phyloP scores from a whole-genome alignment of 495 filamentous ascomycete species.

The Peziza echinospora region DNA sequence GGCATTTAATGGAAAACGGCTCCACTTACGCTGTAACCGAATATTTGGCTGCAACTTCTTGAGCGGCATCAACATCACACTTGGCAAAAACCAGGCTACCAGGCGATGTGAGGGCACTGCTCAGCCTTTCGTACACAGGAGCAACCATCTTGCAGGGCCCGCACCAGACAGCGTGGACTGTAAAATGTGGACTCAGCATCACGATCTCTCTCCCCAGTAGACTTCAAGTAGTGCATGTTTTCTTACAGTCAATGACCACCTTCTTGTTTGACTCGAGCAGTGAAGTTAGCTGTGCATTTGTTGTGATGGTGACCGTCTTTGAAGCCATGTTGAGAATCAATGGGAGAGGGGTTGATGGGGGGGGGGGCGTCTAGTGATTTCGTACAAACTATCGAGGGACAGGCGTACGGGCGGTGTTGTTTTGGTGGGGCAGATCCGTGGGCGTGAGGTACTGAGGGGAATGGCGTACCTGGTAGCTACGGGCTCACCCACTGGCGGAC shows the following conservation, averaged over 20 bases:
- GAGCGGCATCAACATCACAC: conserved; percentile 58
- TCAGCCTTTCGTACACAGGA: conserved; percentile 65
- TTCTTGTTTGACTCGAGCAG: conserved; percentile 45
- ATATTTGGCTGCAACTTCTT: conserved; percentile 49
- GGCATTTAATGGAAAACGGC: not conserved
- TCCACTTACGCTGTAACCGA: conserved; percentile 43
- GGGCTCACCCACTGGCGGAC: too few relatives aligned
- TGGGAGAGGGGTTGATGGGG: too few relatives aligned
- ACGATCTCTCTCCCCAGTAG: conserved; percentile 8
- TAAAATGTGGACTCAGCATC: not conserved
- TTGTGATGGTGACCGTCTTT: conserved; percentile 46
- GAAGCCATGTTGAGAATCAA: too few relatives aligned
- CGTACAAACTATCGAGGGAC: too few relatives aligned
- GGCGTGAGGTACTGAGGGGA: too few relatives aligned
- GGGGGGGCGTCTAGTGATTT: too few relatives aligned
- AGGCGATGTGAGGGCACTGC: conserved; percentile 45
- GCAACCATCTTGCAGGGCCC: conserved; percentile 65
- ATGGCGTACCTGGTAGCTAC: too few relatives aligned
- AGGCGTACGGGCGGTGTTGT: too few relatives aligned
- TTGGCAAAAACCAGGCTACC: conserved; percentile 65
- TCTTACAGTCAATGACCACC: conserved; percentile 71
- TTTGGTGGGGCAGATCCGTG: too few relatives aligned
- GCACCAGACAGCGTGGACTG: conserved; percentile 80
- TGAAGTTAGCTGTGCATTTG: conserved; percentile 44
- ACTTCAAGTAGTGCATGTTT: conserved; percentile 12